A percentile compares a stretch with the other conserved stretches of the same genome.
Evolutionary conservation across 2,329 filamentous ascomycete genomes (phyloP).

Genomic region (Nothopassalora personata): DNA sequence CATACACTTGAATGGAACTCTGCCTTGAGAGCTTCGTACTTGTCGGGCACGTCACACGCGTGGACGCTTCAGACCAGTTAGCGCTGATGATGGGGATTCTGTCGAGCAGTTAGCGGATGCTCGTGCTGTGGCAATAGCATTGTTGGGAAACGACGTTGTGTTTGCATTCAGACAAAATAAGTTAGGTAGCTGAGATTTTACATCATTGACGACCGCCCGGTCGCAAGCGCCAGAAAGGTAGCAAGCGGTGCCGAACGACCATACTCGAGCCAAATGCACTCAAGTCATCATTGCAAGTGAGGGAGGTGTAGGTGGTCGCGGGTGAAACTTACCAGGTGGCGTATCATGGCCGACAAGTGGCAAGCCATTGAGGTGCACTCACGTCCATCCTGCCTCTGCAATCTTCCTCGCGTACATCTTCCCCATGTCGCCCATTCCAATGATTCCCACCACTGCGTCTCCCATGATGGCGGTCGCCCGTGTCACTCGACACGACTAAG

Average conservation of each 20-base stretch:
- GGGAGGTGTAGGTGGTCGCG: slow-evolving; percentile 11
- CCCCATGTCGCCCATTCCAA: slow-evolving; percentile 99
- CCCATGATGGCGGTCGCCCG: slow-evolving; percentile 46
- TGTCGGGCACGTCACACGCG: slow-evolving; percentile 89
- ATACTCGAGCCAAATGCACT: slow-evolving; percentile 99
- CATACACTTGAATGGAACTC: slow-evolving; percentile 86
- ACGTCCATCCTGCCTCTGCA: slow-evolving; percentile 95
- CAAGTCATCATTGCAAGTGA: slow-evolving; percentile 83
- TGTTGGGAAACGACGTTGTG: background rate
- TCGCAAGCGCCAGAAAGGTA: slow-evolving; percentile 65
- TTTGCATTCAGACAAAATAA: slow-evolving; percentile 71
- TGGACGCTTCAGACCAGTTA: slow-evolving; percentile 64
- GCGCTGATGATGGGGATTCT: slow-evolving; percentile 12
- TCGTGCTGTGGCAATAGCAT: background rate
- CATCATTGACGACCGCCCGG: slow-evolving; percentile 79
- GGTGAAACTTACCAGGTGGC: slow-evolving; percentile 32
- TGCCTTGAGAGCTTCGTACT: slow-evolving; percentile 70
- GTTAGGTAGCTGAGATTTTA: slow-evolving; percentile 98
- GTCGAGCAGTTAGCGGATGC: slow-evolving; percentile 16
- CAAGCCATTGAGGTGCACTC: slow-evolving; percentile 38
- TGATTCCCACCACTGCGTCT: slow-evolving; percentile 79
- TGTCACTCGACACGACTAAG: slow-evolving; percentile 3
- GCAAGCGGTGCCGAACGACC: slow-evolving; percentile 56
- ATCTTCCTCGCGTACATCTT: slow-evolving; percentile 93
- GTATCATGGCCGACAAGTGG: background rate